Conservation (phyloP, 116 monocot species). For the Papilionanthe hybrid region DNA sequence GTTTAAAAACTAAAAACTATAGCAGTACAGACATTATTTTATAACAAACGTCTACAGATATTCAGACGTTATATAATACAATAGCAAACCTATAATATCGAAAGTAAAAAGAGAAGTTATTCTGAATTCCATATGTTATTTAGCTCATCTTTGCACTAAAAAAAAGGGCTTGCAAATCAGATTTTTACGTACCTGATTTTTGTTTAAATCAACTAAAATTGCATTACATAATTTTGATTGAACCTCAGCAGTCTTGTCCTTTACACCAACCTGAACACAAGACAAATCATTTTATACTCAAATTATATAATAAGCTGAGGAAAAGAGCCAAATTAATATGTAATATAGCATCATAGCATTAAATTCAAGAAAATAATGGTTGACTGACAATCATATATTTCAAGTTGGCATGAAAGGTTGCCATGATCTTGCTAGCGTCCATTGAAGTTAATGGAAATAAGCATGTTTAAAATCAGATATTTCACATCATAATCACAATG, state of each 20-base stretch:
- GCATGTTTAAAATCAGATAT: neutral
- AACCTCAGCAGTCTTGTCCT: slow-evolving; percentile 69
- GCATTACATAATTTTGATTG: slow-evolving; percentile 67
- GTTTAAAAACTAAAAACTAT: neutral
- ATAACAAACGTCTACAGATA: neutral
- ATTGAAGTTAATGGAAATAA: neutral
- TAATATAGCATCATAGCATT: neutral
- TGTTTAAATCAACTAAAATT: slow-evolving; percentile 81
- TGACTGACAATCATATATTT: neutral
- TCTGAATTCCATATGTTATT: too few relatives aligned
- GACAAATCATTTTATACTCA: neutral
- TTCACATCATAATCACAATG: neutral
- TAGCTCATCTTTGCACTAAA: neutral
- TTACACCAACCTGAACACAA: slow-evolving; percentile 72
- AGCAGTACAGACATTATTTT: neutral
- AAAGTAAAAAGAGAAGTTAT: neutral
- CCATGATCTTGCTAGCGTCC: neutral
- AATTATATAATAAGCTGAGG: slow-evolving; percentile 1
- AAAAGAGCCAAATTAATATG: neutral
- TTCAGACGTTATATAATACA: neutral
- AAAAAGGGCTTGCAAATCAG: neutral
- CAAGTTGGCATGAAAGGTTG: neutral
- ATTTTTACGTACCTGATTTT: slow-evolving; percentile 65
- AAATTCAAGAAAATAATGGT: neutral
- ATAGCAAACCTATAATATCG: neutral